Evolutionary conservation across 1,139 yeast genomes (phyloP).

Genomic region (Taphrina betulina): DNA sequence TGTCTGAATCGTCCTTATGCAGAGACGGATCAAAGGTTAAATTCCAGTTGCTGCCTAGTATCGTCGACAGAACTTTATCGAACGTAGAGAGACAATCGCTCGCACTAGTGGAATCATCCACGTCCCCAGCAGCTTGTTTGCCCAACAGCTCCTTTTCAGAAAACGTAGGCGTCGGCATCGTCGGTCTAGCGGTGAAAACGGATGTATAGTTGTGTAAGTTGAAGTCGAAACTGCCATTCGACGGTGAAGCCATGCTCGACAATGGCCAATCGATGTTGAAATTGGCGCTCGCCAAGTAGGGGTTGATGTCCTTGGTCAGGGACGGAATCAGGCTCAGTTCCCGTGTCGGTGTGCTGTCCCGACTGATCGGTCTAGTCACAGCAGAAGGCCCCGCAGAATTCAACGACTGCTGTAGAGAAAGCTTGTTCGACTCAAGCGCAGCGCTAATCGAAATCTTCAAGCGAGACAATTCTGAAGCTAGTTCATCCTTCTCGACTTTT

Average conservation of each 20-base stretch:
- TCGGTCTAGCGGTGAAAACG: conserved; percentile 9
- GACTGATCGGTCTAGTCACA: neutral
- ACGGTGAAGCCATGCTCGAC: conserved; percentile 18
- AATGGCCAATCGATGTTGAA: conserved; percentile 26
- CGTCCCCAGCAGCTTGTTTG: neutral
- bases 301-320: conserved; percentile 25
- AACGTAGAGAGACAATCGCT: conserved; percentile 12
- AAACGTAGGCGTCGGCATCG: neutral
- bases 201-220: conserved; percentile 20
- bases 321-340: conserved; percentile 2
- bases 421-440: conserved; percentile 8
- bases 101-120: neutral
- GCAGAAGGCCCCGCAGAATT: neutral
- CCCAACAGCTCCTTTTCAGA: conserved; percentile 18
- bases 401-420: conserved; percentile 4
- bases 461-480: conserved; percentile 11
- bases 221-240: conserved; percentile 25
- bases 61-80: conserved; percentile 11
- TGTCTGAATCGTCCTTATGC: neutral
- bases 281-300: conserved; percentile 19
- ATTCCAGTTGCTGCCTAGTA: conserved; percentile 11
- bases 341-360: conserved; percentile 17
- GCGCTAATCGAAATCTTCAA: conserved; percentile 17
- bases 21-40: neutral
- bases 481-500: conserved; percentile 35